Base-by-base conservation (phyloP, 1,284 basidiomycete genomes). In the Tilletia indica region DNA sequence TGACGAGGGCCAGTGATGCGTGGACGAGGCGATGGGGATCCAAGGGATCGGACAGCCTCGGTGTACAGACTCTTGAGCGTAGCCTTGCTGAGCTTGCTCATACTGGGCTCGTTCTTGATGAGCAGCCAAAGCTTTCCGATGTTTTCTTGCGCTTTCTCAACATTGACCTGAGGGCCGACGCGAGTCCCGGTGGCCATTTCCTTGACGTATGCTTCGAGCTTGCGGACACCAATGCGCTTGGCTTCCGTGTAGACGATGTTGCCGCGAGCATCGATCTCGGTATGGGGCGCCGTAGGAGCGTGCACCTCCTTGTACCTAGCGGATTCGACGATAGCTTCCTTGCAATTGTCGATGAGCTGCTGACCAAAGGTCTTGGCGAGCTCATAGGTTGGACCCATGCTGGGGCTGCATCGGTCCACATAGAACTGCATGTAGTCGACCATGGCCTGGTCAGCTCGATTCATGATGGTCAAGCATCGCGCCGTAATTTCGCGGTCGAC, bases 281-380 rank as follows among this genome's bases (percentile, higher is more conserved):
- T 98, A 82, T 92, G 90, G 64, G 96, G 96, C 8, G 96, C 97
- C 48, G 96, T 99, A 8, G 97, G 97, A 48, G 79, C 80, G 74
- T 81, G 78, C 8, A 82, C 80, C 69, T 82, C 94, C 86, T 94
- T 94, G 86, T 97, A 97, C 14, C 93, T 86, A 0, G 94, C 94
- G 11, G 93, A 88, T 73, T 91, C 88, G n/a, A 89, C 89, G 54
- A 96, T 85, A 64, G 92, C 92, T 84, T 94, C 92, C 70, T 90
- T 88, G 74, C 92, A 94, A 86, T 99, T 99, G 85, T 97, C 92
- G 78, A 99, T 91, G 70, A 99, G 89, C 85, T 95, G 92, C 84
- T 97, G 93, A 69, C 94, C 96, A 82, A 98, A 97, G 85, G 96
- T 91, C 87, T 98, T 98, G 63, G 93, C 96, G 49, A 97, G 89